Conservation (phyloP, 495 filamentous ascomycete genomes). For the Cercophora scortea region DNA sequence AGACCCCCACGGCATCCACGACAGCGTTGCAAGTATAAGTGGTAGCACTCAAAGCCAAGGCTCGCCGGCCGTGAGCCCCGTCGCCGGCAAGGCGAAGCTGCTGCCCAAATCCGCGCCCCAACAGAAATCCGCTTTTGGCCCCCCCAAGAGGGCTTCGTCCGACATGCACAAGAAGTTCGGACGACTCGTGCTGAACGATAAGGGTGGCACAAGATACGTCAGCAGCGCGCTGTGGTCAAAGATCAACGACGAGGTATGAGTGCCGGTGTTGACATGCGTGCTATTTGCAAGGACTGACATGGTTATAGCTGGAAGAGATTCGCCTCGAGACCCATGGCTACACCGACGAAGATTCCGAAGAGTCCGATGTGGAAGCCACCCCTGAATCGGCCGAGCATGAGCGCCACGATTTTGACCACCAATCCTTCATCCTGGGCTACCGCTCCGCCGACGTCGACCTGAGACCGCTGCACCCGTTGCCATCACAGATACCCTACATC, state of each 20-base stretch:
- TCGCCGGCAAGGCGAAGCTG: slow-evolving; percentile 5
- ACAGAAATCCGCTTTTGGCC: neutral
- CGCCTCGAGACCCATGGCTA: slow-evolving; percentile 60
- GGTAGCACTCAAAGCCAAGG: slow-evolving; percentile 9
- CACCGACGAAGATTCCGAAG: slow-evolving; percentile 59
- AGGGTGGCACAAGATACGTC: slow-evolving; percentile 73
- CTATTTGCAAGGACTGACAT: slow-evolving; percentile 3
- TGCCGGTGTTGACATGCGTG: too few species aligned
- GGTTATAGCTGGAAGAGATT: slow-evolving; percentile 57
- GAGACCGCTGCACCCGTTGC: slow-evolving; percentile 44
- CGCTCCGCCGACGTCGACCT: slow-evolving; percentile 49
- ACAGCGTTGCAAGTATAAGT: slow-evolving; percentile 1
- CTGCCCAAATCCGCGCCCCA: neutral
- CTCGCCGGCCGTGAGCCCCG: slow-evolving; percentile 1
- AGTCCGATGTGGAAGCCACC: slow-evolving; percentile 45
- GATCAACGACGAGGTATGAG: slow-evolving; percentile 65
- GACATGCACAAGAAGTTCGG: slow-evolving; percentile 65
- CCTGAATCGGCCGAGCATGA: slow-evolving; percentile 29
- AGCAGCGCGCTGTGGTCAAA: slow-evolving; percentile 87
- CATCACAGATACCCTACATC: slow-evolving; percentile 54
- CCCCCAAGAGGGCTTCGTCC: slow-evolving; percentile 18
- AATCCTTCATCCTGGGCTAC: slow-evolving; percentile 64
- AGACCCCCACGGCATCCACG: slow-evolving; percentile 3
- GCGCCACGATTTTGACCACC: slow-evolving; percentile 44
- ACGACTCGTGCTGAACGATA: slow-evolving; percentile 73